These are phyloP conservation scores for Rosa hybrid DNA, from an alignment of 331 rosid species.

Conservation along the genomic window DNA sequence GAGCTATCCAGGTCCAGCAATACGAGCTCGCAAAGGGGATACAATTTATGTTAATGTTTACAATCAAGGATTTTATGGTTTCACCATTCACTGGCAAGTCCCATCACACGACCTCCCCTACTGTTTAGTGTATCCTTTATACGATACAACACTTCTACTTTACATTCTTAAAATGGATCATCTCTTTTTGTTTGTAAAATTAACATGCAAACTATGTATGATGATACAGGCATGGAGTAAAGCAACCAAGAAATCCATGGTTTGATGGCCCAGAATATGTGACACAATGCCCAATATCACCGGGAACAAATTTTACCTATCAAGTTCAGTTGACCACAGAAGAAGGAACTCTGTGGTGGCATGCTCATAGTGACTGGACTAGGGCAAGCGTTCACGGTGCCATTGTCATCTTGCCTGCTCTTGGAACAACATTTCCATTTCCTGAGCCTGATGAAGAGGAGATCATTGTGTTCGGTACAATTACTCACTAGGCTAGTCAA, in stretches of 20 bases:
- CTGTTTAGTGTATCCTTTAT: background rate
- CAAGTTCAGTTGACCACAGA: background rate
- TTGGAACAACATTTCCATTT: conserved; percentile 16
- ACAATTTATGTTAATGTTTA: background rate
- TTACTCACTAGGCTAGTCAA: background rate
- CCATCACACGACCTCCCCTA: background rate
- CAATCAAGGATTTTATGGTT: background rate
- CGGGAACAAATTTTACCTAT: background rate
- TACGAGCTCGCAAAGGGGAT: conserved; percentile 1
- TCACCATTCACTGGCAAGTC: background rate
- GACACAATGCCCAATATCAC: background rate
- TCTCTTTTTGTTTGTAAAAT: background rate
- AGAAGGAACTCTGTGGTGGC: background rate
- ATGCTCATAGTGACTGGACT: conserved; percentile 3
- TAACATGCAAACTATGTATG: background rate
- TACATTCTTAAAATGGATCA: background rate
- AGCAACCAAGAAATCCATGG: background rate
- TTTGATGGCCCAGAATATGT: conserved; percentile 1
- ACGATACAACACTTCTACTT: background rate
- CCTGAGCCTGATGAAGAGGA: conserved; percentile 14
- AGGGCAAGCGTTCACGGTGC: background rate
- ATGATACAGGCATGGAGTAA: background rate
- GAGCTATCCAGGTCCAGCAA: background rate
- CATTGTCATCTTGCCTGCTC: conserved; percentile 5
- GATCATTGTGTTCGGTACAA: conserved; percentile 11